phyloP scores from a whole-genome alignment of 192 early-diverging fungal genomes.

The Dissophora globulifera region DNA sequence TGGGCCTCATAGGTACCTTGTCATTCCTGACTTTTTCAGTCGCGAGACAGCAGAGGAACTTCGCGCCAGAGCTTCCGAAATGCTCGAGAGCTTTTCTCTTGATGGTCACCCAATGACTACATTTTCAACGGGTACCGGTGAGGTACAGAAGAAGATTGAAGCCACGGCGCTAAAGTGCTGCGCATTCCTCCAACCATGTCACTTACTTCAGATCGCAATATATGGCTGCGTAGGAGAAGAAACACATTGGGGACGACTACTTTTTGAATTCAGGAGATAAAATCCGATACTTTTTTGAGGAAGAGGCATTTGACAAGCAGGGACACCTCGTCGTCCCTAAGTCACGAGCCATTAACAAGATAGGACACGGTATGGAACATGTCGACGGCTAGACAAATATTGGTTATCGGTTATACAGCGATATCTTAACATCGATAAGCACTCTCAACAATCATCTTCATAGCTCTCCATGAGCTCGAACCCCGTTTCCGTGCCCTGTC shows the following conservation, averaged over 20 bases:
- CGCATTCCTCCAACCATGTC: background rate
- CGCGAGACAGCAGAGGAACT: slow-evolving; percentile 56
- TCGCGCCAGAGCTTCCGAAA: slow-evolving; percentile 56
- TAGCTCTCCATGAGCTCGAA: slow-evolving; percentile 82
- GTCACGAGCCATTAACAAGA: slow-evolving; percentile 84
- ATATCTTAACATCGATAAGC: too few relatives aligned
- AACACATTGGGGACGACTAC: slow-evolving; percentile 88
- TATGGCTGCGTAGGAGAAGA: slow-evolving; percentile 41
- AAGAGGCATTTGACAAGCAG: slow-evolving; percentile 76
- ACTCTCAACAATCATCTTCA: too few relatives aligned
- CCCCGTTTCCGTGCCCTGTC: slow-evolving; percentile 79
- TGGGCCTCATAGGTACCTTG: slow-evolving; percentile 60
- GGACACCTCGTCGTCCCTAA: slow-evolving; percentile 73
- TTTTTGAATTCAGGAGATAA: slow-evolving; percentile 89
- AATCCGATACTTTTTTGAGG: slow-evolving; percentile 89
- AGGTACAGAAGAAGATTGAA: too few relatives aligned
- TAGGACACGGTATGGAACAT: slow-evolving; percentile 85
- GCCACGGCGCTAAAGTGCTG: too few relatives aligned
- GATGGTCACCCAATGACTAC: slow-evolving; percentile 78
- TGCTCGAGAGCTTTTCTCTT: slow-evolving; percentile 74
- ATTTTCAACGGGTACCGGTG: slow-evolving; percentile 75
- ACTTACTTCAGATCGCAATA: background rate
- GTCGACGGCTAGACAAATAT: too few relatives aligned
- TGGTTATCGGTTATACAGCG: too few relatives aligned
- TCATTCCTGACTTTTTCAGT: slow-evolving; percentile 74